Evolutionary conservation across 2,329 filamentous ascomycete species (phyloP).

Genomic region (Xylaria sp.): DNA sequence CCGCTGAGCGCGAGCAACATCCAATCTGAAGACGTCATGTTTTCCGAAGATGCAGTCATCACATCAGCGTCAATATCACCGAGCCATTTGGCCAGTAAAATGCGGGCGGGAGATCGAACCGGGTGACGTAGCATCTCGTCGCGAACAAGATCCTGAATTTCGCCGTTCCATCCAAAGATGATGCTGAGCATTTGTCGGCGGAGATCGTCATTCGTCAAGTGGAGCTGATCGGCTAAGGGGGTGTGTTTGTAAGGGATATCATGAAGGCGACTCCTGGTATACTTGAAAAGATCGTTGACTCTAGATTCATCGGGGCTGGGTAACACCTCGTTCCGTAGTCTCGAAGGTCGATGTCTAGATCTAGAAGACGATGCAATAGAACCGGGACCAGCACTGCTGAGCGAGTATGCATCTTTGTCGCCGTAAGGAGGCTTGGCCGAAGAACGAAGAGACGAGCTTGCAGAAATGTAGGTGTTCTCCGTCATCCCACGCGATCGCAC

Average conservation of each 20-base stretch:
- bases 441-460: slow-evolving; percentile 53
- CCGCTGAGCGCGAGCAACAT: slow-evolving; percentile 90
- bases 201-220: slow-evolving; percentile 71
- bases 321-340: slow-evolving; percentile 73
- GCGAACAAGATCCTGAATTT: slow-evolving; percentile 72
- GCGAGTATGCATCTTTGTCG: slow-evolving; percentile 52
- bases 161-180: slow-evolving; percentile 91
- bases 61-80: slow-evolving; percentile 78
- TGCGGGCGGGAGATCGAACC: slow-evolving; percentile 66
- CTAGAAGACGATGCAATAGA: slow-evolving; percentile 46
- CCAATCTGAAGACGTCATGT: slow-evolving; percentile 94
- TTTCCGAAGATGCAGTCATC: slow-evolving; percentile 72
- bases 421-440: slow-evolving; percentile 32
- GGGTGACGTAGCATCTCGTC: slow-evolving; percentile 78
- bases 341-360: slow-evolving; percentile 53
- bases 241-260: slow-evolving; percentile 77
- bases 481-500: slow-evolving; percentile 50
- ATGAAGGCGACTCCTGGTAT: slow-evolving; percentile 70
- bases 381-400: slow-evolving; percentile 44
- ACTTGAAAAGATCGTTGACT: slow-evolving; percentile 78
- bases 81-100: slow-evolving; percentile 88
- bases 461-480: slow-evolving; percentile 64
- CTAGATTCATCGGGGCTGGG: slow-evolving; percentile 70
- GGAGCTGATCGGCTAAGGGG: slow-evolving; percentile 50
- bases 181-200: slow-evolving; percentile 86